Conservation (phyloP, 192 early-diverging fungal species). For the Lobosporangium transversale region DNA sequence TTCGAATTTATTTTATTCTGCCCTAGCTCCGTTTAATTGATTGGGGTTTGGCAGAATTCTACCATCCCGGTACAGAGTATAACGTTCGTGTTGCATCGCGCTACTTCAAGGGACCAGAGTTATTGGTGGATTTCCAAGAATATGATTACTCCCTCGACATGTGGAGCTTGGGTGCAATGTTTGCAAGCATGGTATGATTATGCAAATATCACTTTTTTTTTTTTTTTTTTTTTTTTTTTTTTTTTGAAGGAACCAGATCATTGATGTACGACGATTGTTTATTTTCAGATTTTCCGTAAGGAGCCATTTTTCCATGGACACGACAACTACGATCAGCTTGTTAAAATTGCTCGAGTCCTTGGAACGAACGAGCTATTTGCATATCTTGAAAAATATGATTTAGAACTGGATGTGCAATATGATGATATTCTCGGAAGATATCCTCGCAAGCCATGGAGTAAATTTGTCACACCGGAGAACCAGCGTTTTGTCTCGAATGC, state of each 20-base stretch:
- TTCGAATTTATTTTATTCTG: not conserved
- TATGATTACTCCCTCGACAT: constrained; percentile 99
- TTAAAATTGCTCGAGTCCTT: constrained; percentile 97
- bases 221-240: too few species aligned
- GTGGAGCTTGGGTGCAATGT: constrained; percentile 99
- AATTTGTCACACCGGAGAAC: constrained; percentile 89
- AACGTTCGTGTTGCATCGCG: constrained; percentile 98
- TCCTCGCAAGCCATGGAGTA: constrained; percentile 88
- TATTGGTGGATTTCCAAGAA: constrained; percentile 97
- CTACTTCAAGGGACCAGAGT: constrained; percentile 99
- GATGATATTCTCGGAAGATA: constrained; percentile 95
- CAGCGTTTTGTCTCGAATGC: constrained; percentile 87
- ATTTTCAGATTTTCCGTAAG: constrained; percentile 93
- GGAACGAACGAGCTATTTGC: constrained; percentile 95
- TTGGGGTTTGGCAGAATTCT: constrained; percentile 99
- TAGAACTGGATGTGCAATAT: constrained; percentile 90
- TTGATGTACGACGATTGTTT: too few species aligned
- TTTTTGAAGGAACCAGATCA: too few species aligned
- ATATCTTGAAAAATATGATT: constrained; percentile 96
- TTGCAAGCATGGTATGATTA: constrained; percentile 92
- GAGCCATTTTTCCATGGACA: constrained; percentile 99
- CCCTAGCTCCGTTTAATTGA: constrained; percentile 92
- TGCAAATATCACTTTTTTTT: not conserved
- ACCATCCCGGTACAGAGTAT: constrained; percentile 96
- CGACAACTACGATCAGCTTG: constrained; percentile 99